A percentile compares a stretch with the other conserved stretches of the same genome.
Conservation (phyloP, 805 yeast species). For the Ogataea pini region DNA sequence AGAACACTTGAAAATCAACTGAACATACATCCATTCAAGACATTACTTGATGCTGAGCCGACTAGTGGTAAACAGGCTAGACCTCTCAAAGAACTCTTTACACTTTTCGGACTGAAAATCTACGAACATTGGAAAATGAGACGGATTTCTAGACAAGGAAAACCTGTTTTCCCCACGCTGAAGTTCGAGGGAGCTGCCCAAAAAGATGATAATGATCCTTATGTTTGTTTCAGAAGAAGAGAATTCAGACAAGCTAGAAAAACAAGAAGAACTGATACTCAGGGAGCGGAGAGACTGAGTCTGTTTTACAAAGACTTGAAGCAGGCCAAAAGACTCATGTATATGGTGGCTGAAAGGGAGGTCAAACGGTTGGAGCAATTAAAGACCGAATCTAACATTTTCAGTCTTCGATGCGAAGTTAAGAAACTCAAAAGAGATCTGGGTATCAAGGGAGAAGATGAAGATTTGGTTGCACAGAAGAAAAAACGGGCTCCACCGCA, state of each 20-base stretch:
- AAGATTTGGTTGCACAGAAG: slow-evolving; percentile 76
- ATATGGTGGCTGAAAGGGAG: slow-evolving; percentile 76
- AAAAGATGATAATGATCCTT: slow-evolving; percentile 92
- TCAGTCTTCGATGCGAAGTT: slow-evolving; percentile 69
- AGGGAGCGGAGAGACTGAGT: slow-evolving; percentile 82
- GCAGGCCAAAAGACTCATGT: slow-evolving; percentile 68
- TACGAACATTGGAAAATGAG: slow-evolving; percentile 83
- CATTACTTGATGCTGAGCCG: slow-evolving; percentile 55
- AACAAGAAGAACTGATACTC: slow-evolving; percentile 90
- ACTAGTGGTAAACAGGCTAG: slow-evolving; percentile 41
- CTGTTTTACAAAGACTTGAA: slow-evolving; percentile 73
- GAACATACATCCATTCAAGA: slow-evolving; percentile 54
- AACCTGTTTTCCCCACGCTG: slow-evolving; percentile 68
- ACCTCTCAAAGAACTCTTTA: slow-evolving; percentile 49
- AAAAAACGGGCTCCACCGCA: slow-evolving; percentile 48
- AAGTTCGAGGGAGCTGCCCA: slow-evolving; percentile 79
- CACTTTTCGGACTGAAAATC: slow-evolving; percentile 60
- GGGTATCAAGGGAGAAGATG: slow-evolving; percentile 81
- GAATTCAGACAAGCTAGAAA: slow-evolving; percentile 95
- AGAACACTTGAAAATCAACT: slow-evolving; percentile 57
- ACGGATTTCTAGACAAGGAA: slow-evolving; percentile 69
- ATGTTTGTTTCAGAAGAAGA: slow-evolving; percentile 92
- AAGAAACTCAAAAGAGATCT: slow-evolving; percentile 74
- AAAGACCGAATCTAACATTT: slow-evolving; percentile 63
- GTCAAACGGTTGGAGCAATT: slow-evolving; percentile 59